Evolutionary conservation across 73 alveolate genomes (phyloP).

Genomic region (Tetrahymena elliotti): DNA sequence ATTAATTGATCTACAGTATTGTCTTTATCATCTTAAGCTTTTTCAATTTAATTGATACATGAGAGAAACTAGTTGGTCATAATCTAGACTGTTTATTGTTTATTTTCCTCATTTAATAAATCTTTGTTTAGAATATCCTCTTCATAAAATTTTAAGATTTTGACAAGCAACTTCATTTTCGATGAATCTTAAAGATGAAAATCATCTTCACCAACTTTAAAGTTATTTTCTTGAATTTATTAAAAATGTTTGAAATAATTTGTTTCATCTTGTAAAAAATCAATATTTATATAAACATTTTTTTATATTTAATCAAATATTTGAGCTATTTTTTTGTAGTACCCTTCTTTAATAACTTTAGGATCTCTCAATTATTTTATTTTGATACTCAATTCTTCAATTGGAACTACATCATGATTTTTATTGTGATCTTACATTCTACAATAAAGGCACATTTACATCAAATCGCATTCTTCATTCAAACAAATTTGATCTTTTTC

Average conservation of each 20-base stretch:
- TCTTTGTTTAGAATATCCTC: not conserved
- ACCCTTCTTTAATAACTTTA: not conserved
- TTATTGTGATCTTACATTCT: not conserved
- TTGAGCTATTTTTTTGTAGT: not conserved
- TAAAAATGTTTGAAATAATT: too few species aligned
- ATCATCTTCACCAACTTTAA: not conserved
- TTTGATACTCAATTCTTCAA: too few species aligned
- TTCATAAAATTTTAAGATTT: not conserved
- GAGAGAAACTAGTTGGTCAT: too few species aligned
- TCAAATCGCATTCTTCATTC: not conserved
- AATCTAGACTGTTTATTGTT: not conserved
- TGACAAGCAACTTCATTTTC: not conserved
- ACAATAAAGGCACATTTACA: not conserved
- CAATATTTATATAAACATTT: not conserved
- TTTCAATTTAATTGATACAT: too few species aligned
- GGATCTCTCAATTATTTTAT: not conserved
- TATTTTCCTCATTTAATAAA: not conserved
- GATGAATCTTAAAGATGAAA: not conserved
- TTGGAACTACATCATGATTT: not conserved
- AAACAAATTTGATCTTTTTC: not conserved
- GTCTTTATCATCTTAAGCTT: too few species aligned
- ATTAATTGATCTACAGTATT: too few species aligned
- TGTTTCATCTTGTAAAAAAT: not conserved
- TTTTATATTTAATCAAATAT: too few species aligned
- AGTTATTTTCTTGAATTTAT: not conserved